Conservation (phyloP, 169 alveolate genomes). For the Cryptosporidium baileyi region DNA sequence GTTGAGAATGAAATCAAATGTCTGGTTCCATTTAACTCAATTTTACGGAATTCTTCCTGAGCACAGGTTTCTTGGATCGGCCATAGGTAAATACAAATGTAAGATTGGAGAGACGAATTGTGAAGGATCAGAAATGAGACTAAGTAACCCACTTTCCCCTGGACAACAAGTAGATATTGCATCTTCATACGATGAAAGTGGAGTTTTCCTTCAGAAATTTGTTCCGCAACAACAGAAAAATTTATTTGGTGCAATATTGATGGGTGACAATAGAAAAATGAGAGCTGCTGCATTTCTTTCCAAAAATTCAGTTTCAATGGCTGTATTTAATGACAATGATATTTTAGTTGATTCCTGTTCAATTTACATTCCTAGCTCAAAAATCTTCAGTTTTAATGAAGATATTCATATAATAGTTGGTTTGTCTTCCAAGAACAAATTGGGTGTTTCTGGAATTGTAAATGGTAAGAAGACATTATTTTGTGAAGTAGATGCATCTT, state of each 20-base stretch:
- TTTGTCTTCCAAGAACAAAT: background rate
- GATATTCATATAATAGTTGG: conserved; percentile 5
- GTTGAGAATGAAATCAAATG: background rate
- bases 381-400: background rate
- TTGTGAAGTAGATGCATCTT: background rate
- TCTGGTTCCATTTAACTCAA: conserved; percentile 19
- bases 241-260: conserved; percentile 22
- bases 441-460: conserved; percentile 37
- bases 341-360: conserved; percentile 10
- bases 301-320: conserved; percentile 4
- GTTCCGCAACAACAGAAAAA: background rate
- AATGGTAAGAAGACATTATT: background rate
- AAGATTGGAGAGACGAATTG: conserved; percentile 38
- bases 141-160: conserved; percentile 33
- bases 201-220: background rate
- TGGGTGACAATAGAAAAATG: conserved; percentile 42
- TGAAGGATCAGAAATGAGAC: conserved; percentile 26
- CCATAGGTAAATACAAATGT: conserved; percentile 39
- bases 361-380: conserved; percentile 14
- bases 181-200: background rate
- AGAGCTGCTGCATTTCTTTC: conserved; percentile 41
- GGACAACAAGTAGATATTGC: conserved; percentile 31
- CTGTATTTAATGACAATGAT: background rate
- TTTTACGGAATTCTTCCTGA: background rate
- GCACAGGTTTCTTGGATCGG: conserved; percentile 1